These are phyloP conservation scores for Blastobotrys capitulatus DNA, from an alignment of 1,139 yeast species.

Conservation along the genomic window DNA sequence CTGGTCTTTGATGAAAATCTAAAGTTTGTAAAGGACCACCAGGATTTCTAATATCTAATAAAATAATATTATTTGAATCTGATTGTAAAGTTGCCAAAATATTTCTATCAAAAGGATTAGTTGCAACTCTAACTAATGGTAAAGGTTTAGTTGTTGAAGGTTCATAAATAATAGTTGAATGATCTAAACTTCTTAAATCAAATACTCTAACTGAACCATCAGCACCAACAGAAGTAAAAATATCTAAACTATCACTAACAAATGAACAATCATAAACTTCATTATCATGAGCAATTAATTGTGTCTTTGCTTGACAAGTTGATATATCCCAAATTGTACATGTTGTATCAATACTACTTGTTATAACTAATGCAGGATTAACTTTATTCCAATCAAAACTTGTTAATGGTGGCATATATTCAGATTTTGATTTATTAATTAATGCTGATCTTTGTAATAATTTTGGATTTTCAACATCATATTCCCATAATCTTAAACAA, in stretches of 20 bases:
- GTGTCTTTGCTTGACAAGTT: slow-evolving; percentile 79
- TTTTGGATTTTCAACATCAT: slow-evolving; percentile 37
- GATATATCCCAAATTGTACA: slow-evolving; percentile 92
- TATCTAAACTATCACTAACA: slow-evolving; percentile 64
- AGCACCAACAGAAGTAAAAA: slow-evolving; percentile 90
- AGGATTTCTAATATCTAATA: slow-evolving; percentile 84
- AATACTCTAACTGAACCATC: slow-evolving; percentile 94
- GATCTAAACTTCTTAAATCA: slow-evolving; percentile 84
- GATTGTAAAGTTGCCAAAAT: slow-evolving; percentile 79
- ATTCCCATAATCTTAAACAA: slow-evolving; percentile 61
- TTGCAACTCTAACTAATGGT: slow-evolving; percentile 68
- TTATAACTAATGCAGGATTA: slow-evolving; percentile 67
- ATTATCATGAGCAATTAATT: slow-evolving; percentile 91
- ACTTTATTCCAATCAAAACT: slow-evolving; percentile 88
- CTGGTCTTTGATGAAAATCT: slow-evolving; percentile 60
- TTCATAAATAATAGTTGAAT: slow-evolving; percentile 90
- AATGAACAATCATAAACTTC: slow-evolving; percentile 93
- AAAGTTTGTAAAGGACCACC: slow-evolving; percentile 70
- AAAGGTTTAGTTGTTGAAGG: slow-evolving; percentile 43
- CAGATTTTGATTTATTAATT: slow-evolving; percentile 36
- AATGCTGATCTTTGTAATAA: slow-evolving; percentile 38
- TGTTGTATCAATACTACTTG: slow-evolving; percentile 91
- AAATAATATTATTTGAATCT: slow-evolving; percentile 57
- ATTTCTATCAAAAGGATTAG: slow-evolving; percentile 75
- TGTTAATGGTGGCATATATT: slow-evolving; percentile 55